Percentiles rank a stretch among this genome's conserved stretches.
phyloP scores from a whole-genome alignment of 75 land plant species.

The Gnetum montanum region DNA sequence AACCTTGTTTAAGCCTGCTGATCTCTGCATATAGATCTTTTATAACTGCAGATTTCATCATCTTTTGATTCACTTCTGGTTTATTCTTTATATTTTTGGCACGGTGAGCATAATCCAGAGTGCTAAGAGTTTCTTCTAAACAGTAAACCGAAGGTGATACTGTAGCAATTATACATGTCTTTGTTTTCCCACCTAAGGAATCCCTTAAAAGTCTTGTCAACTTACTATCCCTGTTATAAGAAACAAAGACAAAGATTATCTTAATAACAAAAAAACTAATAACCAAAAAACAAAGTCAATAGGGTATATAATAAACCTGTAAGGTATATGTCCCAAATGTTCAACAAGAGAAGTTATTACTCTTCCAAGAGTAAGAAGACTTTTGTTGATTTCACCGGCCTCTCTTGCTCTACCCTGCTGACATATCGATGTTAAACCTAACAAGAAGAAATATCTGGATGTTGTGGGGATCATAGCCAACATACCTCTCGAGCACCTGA shows the following conservation, averaged over 20 bases:
- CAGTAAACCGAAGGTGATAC: conserved; percentile 77
- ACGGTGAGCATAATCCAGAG: conserved; percentile 90
- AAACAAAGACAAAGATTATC: not conserved
- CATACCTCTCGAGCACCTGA: conserved; percentile 81
- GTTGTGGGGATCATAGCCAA: not conserved
- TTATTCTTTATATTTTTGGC: conserved; percentile 95
- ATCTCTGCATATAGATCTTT: conserved; percentile 91
- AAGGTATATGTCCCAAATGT: conserved; percentile 86
- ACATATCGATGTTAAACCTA: not conserved
- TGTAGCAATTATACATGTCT: conserved; percentile 95
- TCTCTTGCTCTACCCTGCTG: conserved; percentile 87
- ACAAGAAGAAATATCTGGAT: not conserved
- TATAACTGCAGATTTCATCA: conserved; percentile 79
- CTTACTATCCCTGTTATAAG: conserved; percentile 77
- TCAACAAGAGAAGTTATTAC: conserved; percentile 95
- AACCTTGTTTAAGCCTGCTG: conserved; percentile 87
- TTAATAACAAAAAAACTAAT: not conserved
- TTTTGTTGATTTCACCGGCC: conserved; percentile 98
- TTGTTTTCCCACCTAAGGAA: conserved; percentile 92
- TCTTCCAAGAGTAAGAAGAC: conserved; percentile 92
- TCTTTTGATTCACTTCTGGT: conserved; percentile 96
- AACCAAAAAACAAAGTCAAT: not conserved
- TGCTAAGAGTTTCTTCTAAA: conserved; percentile 91
- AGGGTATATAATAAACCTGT: conserved; percentile 37
- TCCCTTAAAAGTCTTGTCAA: conserved; percentile 86